A percentile compares a stretch with the other conserved stretches of the same genome.
phyloP scores from a whole-genome alignment of 129 eudicot genomes.

The Logfia minima region DNA sequence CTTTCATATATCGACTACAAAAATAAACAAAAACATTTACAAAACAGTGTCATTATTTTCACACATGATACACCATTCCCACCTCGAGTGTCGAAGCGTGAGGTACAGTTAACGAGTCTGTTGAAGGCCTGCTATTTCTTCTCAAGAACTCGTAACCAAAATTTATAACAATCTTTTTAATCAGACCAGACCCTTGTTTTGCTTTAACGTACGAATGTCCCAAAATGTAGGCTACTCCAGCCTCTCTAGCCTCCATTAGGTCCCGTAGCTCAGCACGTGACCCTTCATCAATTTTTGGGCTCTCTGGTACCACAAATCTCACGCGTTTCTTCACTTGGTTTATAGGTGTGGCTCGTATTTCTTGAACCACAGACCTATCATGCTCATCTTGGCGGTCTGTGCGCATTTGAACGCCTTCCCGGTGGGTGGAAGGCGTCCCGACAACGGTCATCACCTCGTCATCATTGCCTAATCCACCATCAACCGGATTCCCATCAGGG shows the following conservation, averaged over 20 bases:
- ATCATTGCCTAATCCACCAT: constrained; percentile 21
- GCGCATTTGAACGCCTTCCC: constrained; percentile 42
- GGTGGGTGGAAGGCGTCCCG: constrained; percentile 54
- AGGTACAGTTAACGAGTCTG: constrained; percentile 57
- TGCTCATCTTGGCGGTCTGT: constrained; percentile 22
- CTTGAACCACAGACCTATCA: constrained; percentile 34
- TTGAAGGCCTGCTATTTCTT: constrained; percentile 58
- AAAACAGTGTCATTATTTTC: constrained; percentile 8
- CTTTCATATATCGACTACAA: constrained; percentile 27
- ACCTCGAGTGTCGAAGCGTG: constrained; percentile 95
- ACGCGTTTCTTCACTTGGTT: constrained; percentile 59
- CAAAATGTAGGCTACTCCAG: constrained; percentile 80
- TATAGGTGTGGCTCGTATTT: constrained; percentile 32
- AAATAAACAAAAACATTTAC: constrained; percentile 29
- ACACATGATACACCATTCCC: constrained; percentile 86
- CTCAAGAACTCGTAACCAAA: constrained; percentile 77
- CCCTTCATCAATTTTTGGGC: constrained; percentile 48
- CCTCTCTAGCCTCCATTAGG: constrained; percentile 84
- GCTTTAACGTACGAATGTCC: constrained; percentile 87
- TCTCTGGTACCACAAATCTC: constrained; percentile 76
- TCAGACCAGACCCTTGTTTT: constrained; percentile 63
- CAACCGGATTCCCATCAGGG: constrained; percentile 12
- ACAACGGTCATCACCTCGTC: constrained; percentile 66
- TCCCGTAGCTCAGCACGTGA: constrained; percentile 62
- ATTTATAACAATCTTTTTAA: constrained; percentile 67